Evolutionary conservation across 345 rosid species (phyloP), one percentile per base, ranked within the genome.

Genomic region (Boechera retrofracta): DNA sequence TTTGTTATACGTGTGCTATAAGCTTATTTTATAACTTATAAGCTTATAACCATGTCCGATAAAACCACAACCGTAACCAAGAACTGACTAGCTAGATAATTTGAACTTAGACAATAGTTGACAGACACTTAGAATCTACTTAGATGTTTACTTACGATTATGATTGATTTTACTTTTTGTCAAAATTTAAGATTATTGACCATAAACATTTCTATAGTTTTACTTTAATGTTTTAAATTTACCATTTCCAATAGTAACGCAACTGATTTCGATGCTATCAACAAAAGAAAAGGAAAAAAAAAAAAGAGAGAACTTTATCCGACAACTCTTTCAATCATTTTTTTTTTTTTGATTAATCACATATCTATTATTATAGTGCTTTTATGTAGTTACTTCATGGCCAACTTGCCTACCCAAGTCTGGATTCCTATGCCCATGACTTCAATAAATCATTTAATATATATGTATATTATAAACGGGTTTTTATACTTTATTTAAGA

Each of bases 371-470:
- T 36, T 16, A 29, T 49, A 29, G 31, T 57, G 42, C 10, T 65
- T 36, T 38, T 21, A 56, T 39, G 21, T 38, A 47, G 47, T 71
- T 39, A 39, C 75, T 71, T 57, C 68, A 65, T 72, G 71, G 71
- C 72, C 81, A 77, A 71, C 67, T 77, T 55, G 73, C 69, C 31
- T 71, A 68, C 31, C 13, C 47, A 59, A 65, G 41, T 47, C 66
- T 70, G 32, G 71, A 54, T 55, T 70, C 80, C 71, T 16, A 35
- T 44, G 59, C 29, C 45, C 60, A 71, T 71, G 54, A 64, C 76
- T 64, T 77, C 72, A 64, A 64, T 35, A n/a, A 63, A 64, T 31
- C 15, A 39, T 39, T 39, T 39, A 39, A 39, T 39, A 2, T 38
- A 3, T 39, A 39, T 39, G 42, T 9, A 9, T 28, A 28, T 28